phyloP scores from a whole-genome alignment of 257 asterid species.

The Penstemon barbatus region DNA sequence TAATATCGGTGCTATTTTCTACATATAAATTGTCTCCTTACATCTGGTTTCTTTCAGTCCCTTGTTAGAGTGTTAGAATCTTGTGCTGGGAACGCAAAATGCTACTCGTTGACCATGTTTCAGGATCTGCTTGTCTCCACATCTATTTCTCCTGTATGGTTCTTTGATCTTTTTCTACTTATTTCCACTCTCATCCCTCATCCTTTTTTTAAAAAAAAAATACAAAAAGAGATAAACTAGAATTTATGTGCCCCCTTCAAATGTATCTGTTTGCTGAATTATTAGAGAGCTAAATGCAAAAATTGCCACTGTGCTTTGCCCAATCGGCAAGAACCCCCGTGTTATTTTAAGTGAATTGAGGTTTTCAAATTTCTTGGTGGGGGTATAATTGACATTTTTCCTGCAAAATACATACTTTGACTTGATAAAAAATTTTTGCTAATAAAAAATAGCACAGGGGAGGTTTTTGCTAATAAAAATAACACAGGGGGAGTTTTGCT shows the following conservation, averaged over 20 bases:
- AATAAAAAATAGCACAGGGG: too few relatives aligned
- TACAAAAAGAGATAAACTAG: conserved; percentile 9
- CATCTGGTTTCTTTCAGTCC: conserved; percentile 60
- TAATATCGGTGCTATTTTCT: conserved; percentile 6
- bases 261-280: conserved; percentile 14
- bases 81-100: conserved; percentile 57
- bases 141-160: conserved; percentile 84
- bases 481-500: too few relatives aligned
- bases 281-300: not conserved
- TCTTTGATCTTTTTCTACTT: conserved; percentile 31
- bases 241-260: not conserved
- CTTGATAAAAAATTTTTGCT: too few relatives aligned
- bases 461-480: too few relatives aligned
- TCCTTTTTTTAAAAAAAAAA: not conserved
- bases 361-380: too few relatives aligned
- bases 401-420: too few relatives aligned
- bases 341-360: too few relatives aligned
- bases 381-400: too few relatives aligned
- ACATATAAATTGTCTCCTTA: conserved; percentile 28
- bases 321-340: too few relatives aligned
- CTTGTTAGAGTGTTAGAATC: conserved; percentile 79
- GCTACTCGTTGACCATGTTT: conserved; percentile 82
- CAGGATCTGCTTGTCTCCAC: conserved; percentile 96
- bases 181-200: conserved; percentile 13
- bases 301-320: too few relatives aligned